Percentiles rank a stretch among this genome's conserved stretches.
These are phyloP conservation scores for Rhodotorula sp. DNA, from an alignment of 1,284 basidiomycete genomes.

Conservation along the genomic window DNA sequence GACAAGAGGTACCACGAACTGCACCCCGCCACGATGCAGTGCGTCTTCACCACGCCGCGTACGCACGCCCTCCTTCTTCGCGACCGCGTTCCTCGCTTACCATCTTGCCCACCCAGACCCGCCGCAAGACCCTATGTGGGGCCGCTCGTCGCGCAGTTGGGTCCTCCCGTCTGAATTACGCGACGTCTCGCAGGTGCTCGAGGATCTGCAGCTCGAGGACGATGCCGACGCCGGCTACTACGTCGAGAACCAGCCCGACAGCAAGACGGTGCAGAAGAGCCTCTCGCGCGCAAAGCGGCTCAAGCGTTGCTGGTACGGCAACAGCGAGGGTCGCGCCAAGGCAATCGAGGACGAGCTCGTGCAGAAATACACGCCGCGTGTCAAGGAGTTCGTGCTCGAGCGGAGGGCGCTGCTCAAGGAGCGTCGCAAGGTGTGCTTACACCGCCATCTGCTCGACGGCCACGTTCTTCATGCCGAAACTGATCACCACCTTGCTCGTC, in stretches of 20 bases:
- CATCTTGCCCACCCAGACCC: neutral
- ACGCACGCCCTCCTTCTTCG: neutral
- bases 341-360: neutral
- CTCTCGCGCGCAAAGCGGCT: neutral
- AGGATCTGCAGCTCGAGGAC: conserved; percentile 4
- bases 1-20: neutral
- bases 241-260: neutral
- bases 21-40: neutral
- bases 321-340: neutral
- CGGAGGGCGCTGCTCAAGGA: neutral
- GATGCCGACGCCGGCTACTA: neutral
- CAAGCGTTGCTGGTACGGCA: neutral
- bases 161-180: neutral
- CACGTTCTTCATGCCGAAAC: too few species aligned
- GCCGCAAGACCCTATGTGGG: neutral
- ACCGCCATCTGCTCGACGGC: too few species aligned
- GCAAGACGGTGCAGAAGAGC: neutral
- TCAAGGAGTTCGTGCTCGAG: neutral
- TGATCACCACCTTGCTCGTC: too few species aligned
- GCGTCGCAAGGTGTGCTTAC: neutral
- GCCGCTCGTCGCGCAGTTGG: neutral
- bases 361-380: neutral
- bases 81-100: neutral
- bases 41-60: neutral
- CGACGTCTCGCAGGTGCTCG: neutral